These are phyloP conservation scores for Leucocoprinus sp. DNA, from an alignment of 768 basidiomycete genomes.

Conservation along the genomic window DNA sequence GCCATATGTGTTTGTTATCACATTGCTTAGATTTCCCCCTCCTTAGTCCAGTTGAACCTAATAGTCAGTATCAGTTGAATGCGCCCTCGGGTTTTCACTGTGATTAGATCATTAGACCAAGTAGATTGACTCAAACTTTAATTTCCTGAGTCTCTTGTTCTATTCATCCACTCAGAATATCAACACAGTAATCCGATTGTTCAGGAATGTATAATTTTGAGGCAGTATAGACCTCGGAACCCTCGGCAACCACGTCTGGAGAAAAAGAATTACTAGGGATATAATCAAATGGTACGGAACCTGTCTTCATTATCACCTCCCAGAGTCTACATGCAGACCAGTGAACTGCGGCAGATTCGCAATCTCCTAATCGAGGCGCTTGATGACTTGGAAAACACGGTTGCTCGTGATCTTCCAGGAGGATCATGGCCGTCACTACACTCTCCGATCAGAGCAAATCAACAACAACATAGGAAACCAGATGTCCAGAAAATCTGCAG, in stretches of 20 bases:
- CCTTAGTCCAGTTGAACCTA: too few species aligned
- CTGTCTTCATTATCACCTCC: not conserved
- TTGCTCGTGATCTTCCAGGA: not conserved
- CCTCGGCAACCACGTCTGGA: not conserved
- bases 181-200: too few species aligned
- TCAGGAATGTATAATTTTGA: too few species aligned
- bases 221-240: too few species aligned
- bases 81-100: too few species aligned
- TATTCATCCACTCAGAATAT: too few species aligned
- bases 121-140: too few species aligned
- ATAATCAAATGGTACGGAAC: not conserved
- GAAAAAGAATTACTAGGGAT: not conserved
- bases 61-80: too few species aligned
- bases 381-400: not conserved
- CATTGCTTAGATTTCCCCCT: too few species aligned
- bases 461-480: constrained; percentile 1
- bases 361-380: not conserved
- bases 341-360: constrained; percentile 4
- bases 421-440: constrained; percentile 6
- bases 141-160: too few species aligned
- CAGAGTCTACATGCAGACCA: not conserved
- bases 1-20: too few species aligned
- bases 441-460: not conserved
- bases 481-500: constrained; percentile 6
- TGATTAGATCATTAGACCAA: too few species aligned